Conservation (phyloP, 2,329 filamentous ascomycete species). For the Aureobasidium sp. region DNA sequence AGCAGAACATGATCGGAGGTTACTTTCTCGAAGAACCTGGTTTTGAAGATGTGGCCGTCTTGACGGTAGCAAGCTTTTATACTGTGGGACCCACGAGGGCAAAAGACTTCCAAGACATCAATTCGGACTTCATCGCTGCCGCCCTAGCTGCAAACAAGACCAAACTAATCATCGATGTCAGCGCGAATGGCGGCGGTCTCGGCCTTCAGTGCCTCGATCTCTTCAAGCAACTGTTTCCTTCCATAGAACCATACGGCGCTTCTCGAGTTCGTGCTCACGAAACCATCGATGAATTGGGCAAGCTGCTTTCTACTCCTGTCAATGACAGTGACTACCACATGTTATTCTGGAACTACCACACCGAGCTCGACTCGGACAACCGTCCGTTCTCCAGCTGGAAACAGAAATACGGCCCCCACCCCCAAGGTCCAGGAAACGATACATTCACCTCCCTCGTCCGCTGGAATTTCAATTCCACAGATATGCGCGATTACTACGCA, state of each 20-base stretch:
- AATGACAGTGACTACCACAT: slow-evolving; percentile 25
- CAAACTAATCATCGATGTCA: slow-evolving; percentile 52
- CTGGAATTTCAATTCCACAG: slow-evolving; percentile 41
- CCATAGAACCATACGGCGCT: slow-evolving; percentile 39
- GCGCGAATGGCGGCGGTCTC: slow-evolving; percentile 49
- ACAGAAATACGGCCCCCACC: slow-evolving; percentile 38
- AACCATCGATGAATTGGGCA: slow-evolving; percentile 31
- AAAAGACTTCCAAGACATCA: slow-evolving; percentile 30
- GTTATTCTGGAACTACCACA: slow-evolving; percentile 43
- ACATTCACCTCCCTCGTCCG: slow-evolving; percentile 49
- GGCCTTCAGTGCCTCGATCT: slow-evolving; percentile 53
- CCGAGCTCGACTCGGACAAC: slow-evolving; percentile 38
- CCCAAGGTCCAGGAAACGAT: slow-evolving; percentile 33
- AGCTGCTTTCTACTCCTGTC: slow-evolving; percentile 26
- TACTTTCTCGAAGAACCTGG: slow-evolving; percentile 38
- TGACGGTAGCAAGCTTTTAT: slow-evolving; percentile 35
- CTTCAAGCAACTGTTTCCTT: slow-evolving; percentile 49
- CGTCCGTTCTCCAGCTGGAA: no score
- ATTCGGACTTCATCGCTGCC: slow-evolving; percentile 32
- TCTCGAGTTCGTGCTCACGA: slow-evolving; percentile 44
- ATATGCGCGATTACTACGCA: slow-evolving; percentile 23
- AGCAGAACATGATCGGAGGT: slow-evolving; percentile 35
- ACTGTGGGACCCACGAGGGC: slow-evolving; percentile 18
- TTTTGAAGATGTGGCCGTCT: slow-evolving; percentile 38
- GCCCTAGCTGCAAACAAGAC: slow-evolving; percentile 45